Conservation (phyloP, 495 filamentous ascomycete species). For the Penicillium pulvis region DNA sequence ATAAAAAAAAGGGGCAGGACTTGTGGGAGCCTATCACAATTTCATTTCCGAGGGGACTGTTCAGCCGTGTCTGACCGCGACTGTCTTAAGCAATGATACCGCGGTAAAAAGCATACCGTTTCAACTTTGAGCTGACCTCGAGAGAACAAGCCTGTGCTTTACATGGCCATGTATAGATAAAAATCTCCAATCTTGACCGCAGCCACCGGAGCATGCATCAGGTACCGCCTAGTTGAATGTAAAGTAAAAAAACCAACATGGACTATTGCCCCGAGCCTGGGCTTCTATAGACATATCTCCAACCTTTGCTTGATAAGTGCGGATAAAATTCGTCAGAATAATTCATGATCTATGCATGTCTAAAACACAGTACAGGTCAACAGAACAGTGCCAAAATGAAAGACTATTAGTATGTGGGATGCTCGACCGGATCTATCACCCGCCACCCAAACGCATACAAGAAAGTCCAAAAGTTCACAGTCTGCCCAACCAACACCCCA, state of each 20-base stretch:
- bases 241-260: too few relatives aligned
- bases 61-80: not conserved
- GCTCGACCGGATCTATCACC: constrained; percentile 17
- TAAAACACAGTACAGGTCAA: not conserved
- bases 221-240: too few relatives aligned
- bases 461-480: not conserved
- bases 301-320: too few relatives aligned
- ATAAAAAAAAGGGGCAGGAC: not conserved
- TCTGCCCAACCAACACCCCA: constrained; percentile 1
- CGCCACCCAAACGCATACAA: constrained; percentile 8
- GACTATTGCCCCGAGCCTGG: too few relatives aligned
- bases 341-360: not conserved
- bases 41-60: too few relatives aligned
- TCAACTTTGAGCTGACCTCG: too few relatives aligned
- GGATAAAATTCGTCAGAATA: not conserved
- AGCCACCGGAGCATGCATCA: too few relatives aligned
- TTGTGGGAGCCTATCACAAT: too few relatives aligned
- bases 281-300: too few relatives aligned
- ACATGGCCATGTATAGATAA: too few relatives aligned
- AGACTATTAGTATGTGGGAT: constrained; percentile 20
- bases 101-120: not conserved
- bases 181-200: too few relatives aligned
- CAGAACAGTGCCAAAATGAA: not conserved
- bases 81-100: not conserved
- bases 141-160: too few relatives aligned